Evolutionary conservation across 306 rosid genomes (phyloP).

Genomic region (Castanopsis chinensis): DNA sequence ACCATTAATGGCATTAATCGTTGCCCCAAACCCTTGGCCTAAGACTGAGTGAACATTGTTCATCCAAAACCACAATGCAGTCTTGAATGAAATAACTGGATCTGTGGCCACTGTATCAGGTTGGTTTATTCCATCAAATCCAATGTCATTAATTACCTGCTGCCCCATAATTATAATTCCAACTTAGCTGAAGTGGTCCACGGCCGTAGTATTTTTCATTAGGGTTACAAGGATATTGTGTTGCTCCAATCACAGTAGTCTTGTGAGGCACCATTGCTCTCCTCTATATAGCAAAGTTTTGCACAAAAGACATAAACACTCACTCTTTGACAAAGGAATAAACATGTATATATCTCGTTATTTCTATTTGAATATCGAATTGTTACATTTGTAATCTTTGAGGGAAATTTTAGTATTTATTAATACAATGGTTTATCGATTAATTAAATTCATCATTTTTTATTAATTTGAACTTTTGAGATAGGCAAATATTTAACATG

Average conservation of each 20-base stretch:
- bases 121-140: slow-evolving; percentile 59
- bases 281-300: slow-evolving; percentile 85
- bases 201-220: slow-evolving; percentile 73
- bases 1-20: slow-evolving; percentile 85
- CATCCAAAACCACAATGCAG: slow-evolving; percentile 88
- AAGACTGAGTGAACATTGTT: slow-evolving; percentile 51
- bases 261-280: slow-evolving; percentile 61
- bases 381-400: too few species aligned
- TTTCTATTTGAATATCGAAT: too few species aligned
- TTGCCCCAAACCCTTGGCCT: slow-evolving; percentile 69
- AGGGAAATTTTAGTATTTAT: too few species aligned
- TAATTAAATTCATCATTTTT: too few species aligned
- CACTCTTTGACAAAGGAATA: too few species aligned
- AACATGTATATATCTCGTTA: too few species aligned
- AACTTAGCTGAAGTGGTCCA: slow-evolving; percentile 71
- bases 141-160: slow-evolving; percentile 50
- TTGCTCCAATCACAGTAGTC: slow-evolving; percentile 68
- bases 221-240: slow-evolving; percentile 58
- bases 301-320: neutral
- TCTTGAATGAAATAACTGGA: slow-evolving; percentile 54
- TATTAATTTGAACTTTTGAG: too few species aligned
- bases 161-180: slow-evolving; percentile 83
- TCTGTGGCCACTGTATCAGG: slow-evolving; percentile 67
- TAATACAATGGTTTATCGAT: too few species aligned
- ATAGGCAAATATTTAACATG: too few species aligned